phyloP scores from a whole-genome alignment of 2,329 filamentous ascomycete genomes.

The Fusarium subtropicale region DNA sequence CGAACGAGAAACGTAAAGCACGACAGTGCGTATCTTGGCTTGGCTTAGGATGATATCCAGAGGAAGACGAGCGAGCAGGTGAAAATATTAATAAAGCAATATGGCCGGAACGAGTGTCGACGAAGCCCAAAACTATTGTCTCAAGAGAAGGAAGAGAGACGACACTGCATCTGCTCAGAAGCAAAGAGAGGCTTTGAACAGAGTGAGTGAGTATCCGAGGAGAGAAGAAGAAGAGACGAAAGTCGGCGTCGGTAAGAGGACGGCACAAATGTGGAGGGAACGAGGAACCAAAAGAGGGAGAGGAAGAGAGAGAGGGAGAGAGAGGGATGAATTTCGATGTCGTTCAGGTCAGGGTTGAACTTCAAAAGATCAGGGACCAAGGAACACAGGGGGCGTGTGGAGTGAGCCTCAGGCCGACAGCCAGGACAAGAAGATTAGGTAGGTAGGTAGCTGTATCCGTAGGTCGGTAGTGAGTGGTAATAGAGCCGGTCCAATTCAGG shows the following conservation, averaged over 20 bases:
- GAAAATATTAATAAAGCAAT: conserved; percentile 51
- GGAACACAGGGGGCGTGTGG: conserved; percentile 35
- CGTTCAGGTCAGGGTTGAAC: conserved; percentile 41
- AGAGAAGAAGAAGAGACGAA: conserved; percentile 39
- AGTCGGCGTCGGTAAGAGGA: conserved; percentile 39
- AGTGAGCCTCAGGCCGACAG: conserved; percentile 45
- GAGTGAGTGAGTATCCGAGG: conserved; percentile 37
- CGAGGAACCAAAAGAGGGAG: conserved; percentile 43
- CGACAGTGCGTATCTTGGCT: conserved; percentile 28
- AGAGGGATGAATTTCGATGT: conserved; percentile 38
- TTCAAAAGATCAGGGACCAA: conserved; percentile 38
- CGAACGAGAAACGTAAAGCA: conserved; percentile 48
- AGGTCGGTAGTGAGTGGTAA: conserved; percentile 4
- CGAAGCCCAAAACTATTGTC: conserved; percentile 46
- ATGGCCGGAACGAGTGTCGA: conserved; percentile 51
- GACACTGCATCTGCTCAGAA: conserved; percentile 48
- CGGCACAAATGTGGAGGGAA: conserved; percentile 43
- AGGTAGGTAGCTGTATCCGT: conserved; percentile 16
- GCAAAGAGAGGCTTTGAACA: conserved; percentile 37
- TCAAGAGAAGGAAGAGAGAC: conserved; percentile 47
- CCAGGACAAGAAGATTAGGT: conserved; percentile 33
- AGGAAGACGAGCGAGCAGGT: conserved; percentile 39
- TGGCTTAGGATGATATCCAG: conserved; percentile 35
- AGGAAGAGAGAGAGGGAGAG: background rate
- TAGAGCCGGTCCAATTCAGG: conserved; percentile 10